Percentiles rank a stretch among this genome's conserved stretches.
These are phyloP conservation scores for Arachis hypogaea DNA, from an alignment of 306 rosid genomes.

Conservation along the genomic window DNA sequence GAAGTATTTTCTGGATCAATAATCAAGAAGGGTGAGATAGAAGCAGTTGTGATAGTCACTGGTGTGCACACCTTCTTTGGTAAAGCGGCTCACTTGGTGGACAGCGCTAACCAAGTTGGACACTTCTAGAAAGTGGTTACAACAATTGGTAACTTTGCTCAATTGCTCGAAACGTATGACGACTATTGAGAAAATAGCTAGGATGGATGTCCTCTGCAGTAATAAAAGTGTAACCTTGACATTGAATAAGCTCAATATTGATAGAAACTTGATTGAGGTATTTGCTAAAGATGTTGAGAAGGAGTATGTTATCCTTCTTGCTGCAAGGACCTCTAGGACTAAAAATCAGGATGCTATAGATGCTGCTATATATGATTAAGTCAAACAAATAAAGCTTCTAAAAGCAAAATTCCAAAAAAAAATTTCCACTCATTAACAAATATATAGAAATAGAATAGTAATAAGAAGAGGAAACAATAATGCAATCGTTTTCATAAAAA, in stretches of 20 bases:
- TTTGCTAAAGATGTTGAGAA: too few relatives aligned
- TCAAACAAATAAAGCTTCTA: slow-evolving; percentile 41
- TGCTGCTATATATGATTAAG: slow-evolving; percentile 56
- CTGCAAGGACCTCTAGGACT: slow-evolving; percentile 92
- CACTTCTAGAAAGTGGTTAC: slow-evolving; percentile 97
- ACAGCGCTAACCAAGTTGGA: slow-evolving; percentile 95
- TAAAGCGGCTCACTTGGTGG: slow-evolving; percentile 95
- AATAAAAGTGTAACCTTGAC: too few relatives aligned
- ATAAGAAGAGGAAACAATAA: slow-evolving; percentile 30
- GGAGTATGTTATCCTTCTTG: slow-evolving; percentile 54
- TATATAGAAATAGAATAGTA: not conserved
- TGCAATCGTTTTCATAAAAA: slow-evolving; percentile 22
- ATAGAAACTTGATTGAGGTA: too few relatives aligned
- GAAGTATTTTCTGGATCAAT: slow-evolving; percentile 95
- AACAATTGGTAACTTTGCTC: slow-evolving; percentile 93
- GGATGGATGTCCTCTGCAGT: too few relatives aligned
- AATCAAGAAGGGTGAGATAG: slow-evolving; percentile 92
- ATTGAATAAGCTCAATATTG: too few relatives aligned
- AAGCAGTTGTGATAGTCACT: slow-evolving; percentile 91
- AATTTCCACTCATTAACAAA: slow-evolving; percentile 14
- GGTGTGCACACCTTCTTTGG: slow-evolving; percentile 98
- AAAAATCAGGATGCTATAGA: slow-evolving; percentile 98
- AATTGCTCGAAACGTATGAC: slow-evolving; percentile 37
- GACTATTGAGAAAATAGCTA: too few relatives aligned
- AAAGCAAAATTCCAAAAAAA: slow-evolving; percentile 45